Evolutionary conservation across 805 yeast genomes (phyloP).

Genomic region (Cyberlindnera mycetangii): DNA sequence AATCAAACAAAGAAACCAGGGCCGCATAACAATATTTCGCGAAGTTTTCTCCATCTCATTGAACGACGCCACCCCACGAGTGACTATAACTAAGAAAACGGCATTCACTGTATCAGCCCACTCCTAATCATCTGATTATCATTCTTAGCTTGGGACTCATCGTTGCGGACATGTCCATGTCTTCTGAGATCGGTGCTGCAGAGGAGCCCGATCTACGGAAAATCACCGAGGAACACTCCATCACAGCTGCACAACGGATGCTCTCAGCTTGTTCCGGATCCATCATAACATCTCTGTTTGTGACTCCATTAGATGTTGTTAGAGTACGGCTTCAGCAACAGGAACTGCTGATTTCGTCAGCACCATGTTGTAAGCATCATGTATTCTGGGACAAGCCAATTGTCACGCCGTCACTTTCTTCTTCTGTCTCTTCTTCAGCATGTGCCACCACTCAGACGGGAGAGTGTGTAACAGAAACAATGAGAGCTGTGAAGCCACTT

Average conservation of each 20-base stretch:
- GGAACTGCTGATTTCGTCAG: slow-evolving; percentile 50
- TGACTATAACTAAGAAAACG: too few relatives aligned
- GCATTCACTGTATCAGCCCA: too few relatives aligned
- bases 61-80: too few relatives aligned
- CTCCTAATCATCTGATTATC: neutral
- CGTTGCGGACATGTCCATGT: slow-evolving; percentile 14
- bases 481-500: slow-evolving; percentile 28
- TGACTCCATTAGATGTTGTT: slow-evolving; percentile 82
- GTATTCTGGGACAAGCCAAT: slow-evolving; percentile 33
- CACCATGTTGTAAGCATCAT: slow-evolving; percentile 35
- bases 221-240: slow-evolving; percentile 26
- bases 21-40: too few relatives aligned
- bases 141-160: neutral
- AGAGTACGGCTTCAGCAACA: slow-evolving; percentile 78
- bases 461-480: slow-evolving; percentile 25
- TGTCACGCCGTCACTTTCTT: slow-evolving; percentile 9
- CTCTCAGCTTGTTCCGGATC: slow-evolving; percentile 78
- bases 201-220: slow-evolving; percentile 19
- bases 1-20: too few relatives aligned
- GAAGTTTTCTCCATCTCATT: too few relatives aligned
- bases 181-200: slow-evolving; percentile 24
- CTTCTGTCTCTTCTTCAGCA: slow-evolving; percentile 12
- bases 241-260: slow-evolving; percentile 62
- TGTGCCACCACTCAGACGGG: slow-evolving; percentile 6
- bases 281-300: slow-evolving; percentile 63